A percentile compares a stretch with the other conserved stretches of the same genome.
Conservation (phyloP, 345 rosid species). For the Turnera subulata region DNA sequence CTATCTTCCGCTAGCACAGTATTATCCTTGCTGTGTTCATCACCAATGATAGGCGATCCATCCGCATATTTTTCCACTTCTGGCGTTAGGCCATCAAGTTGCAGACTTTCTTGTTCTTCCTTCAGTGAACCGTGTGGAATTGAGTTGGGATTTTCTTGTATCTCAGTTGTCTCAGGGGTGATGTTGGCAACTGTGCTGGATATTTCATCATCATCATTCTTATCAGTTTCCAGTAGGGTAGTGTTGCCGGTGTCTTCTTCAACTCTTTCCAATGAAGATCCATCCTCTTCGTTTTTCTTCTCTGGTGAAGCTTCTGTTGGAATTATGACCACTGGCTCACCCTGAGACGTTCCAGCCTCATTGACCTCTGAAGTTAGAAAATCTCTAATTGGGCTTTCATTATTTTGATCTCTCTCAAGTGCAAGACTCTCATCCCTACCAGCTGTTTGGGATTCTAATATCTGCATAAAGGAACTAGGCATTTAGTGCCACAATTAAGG, state of each 20-base stretch:
- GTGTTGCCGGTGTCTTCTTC: neutral
- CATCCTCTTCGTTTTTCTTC: slow-evolving; percentile 12
- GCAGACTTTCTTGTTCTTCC: too few relatives aligned
- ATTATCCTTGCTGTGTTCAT: slow-evolving; percentile 2
- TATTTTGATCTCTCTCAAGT: slow-evolving; percentile 3
- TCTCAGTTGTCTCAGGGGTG: too few relatives aligned
- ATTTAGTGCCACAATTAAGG: slow-evolving; percentile 10
- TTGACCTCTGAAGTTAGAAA: slow-evolving; percentile 2
- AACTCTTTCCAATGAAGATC: slow-evolving; percentile 1
- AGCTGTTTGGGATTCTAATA: slow-evolving; percentile 3
- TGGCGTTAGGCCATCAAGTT: too few relatives aligned
- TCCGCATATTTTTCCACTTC: too few relatives aligned
- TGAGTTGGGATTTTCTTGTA: too few relatives aligned
- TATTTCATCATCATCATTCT: slow-evolving; percentile 6
- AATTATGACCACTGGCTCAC: neutral
- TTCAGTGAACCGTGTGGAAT: too few relatives aligned
- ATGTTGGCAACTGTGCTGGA: neutral
- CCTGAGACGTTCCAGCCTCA: slow-evolving; percentile 7
- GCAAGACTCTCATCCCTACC: slow-evolving; percentile 7
- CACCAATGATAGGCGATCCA: too few relatives aligned
- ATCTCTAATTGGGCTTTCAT: slow-evolving; percentile 7
- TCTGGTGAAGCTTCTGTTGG: slow-evolving; percentile 7
- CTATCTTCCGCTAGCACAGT: neutral
- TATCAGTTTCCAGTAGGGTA: neutral
- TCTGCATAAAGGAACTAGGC: slow-evolving; percentile 10